A percentile compares a stretch with the other conserved stretches of the same genome.
Evolutionary conservation across 805 yeast genomes (phyloP).

Genomic region (Yamadazyma kitorensis): DNA sequence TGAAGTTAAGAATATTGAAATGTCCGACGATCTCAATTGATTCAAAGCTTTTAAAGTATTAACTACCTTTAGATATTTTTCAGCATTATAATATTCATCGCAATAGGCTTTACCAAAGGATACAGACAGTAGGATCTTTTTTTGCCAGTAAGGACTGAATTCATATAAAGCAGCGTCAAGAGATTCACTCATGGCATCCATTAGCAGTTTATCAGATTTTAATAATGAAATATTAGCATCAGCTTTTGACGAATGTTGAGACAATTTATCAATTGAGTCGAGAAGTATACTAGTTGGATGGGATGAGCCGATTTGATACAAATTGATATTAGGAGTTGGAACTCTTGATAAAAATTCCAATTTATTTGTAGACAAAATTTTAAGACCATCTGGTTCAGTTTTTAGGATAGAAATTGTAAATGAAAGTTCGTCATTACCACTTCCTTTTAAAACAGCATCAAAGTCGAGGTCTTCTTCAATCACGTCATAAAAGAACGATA

Average conservation of each 20-base stretch:
- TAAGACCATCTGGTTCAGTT: constrained; percentile 68
- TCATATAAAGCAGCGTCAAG: constrained; percentile 75
- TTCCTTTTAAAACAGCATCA: constrained; percentile 19
- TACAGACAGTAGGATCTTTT: constrained; percentile 74
- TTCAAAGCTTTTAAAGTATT: constrained; percentile 66
- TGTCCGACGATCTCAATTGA: constrained; percentile 57
- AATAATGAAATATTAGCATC: constrained; percentile 66
- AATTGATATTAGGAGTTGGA: constrained; percentile 49
- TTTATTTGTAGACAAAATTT: constrained; percentile 55
- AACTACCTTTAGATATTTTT: constrained; percentile 60
- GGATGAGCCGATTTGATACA: constrained; percentile 81
- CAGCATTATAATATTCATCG: constrained; percentile 51
- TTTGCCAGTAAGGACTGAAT: constrained; percentile 76
- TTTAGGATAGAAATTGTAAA: constrained; percentile 39
- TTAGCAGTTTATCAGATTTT: constrained; percentile 42
- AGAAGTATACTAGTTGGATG: constrained; percentile 78
- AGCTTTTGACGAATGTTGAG: constrained; percentile 72
- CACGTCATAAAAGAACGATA: constrained; percentile 50
- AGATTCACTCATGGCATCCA: constrained; percentile 66
- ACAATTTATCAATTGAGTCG: constrained; percentile 66
- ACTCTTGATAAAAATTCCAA: constrained; percentile 68
- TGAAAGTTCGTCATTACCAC: constrained; percentile 17
- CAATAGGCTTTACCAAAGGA: constrained; percentile 74
- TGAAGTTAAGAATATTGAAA: constrained; percentile 69
- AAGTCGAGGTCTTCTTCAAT: constrained; percentile 29